Conservation (phyloP, 2,329 filamentous ascomycete species). For the Colletotrichum liriopes region DNA sequence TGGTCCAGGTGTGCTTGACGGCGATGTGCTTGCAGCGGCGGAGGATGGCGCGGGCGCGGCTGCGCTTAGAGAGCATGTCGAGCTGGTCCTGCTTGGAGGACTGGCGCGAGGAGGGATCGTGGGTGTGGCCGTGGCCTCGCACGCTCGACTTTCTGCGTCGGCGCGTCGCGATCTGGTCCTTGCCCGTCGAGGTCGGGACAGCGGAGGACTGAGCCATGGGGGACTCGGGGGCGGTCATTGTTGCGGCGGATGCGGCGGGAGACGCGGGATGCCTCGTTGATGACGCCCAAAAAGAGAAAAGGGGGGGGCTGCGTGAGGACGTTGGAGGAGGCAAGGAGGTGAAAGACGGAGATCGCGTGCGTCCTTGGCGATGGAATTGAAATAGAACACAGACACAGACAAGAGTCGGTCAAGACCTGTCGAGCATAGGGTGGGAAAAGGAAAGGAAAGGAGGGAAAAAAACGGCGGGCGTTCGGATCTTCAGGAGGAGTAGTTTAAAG, state of each 20-base stretch:
- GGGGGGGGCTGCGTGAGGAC: not conserved
- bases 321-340: not conserved
- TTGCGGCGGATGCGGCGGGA: not conserved
- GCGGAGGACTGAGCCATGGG: slow-evolving; percentile 28
- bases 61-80: slow-evolving; percentile 39
- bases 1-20: slow-evolving; percentile 49
- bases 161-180: slow-evolving; percentile 37
- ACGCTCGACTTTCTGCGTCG: slow-evolving; percentile 42
- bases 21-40: slow-evolving; percentile 42
- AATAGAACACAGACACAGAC: slow-evolving; percentile 13
- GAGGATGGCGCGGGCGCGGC: slow-evolving; percentile 38
- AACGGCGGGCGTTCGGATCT: not conserved
- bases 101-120: slow-evolving; percentile 16
- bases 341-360: slow-evolving; percentile 3
- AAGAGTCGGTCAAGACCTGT: slow-evolving; percentile 22
- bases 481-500: slow-evolving; percentile 17
- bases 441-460: slow-evolving; percentile 1
- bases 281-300: not conserved
- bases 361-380: not conserved
- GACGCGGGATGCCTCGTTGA: not conserved
- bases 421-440: slow-evolving; percentile 8
- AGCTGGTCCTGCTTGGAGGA: slow-evolving; percentile 37
- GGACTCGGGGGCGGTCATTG: slow-evolving; percentile 39
- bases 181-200: slow-evolving; percentile 13
- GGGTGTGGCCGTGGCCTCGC: slow-evolving; percentile 29